A percentile compares a stretch with the other conserved stretches of the same genome.
phyloP scores from a whole-genome alignment of 1,139 yeast species.

The Magnusiomyces ingens region DNA sequence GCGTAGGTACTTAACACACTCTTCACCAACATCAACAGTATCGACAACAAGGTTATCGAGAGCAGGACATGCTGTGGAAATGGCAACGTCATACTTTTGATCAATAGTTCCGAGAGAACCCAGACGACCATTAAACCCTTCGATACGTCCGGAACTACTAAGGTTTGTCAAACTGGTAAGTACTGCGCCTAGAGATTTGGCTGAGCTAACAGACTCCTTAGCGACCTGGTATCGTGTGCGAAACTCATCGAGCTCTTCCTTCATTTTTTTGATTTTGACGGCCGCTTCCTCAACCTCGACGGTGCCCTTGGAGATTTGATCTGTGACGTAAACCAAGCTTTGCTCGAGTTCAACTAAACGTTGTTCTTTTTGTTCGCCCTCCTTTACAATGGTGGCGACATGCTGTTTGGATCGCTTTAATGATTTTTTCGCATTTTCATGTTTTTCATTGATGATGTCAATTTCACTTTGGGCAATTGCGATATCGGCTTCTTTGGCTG shows the following conservation, averaged over 20 bases:
- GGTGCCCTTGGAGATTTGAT: slow-evolving; percentile 54
- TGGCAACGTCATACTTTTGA: slow-evolving; percentile 81
- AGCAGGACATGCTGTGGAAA: slow-evolving; percentile 91
- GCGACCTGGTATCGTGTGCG: slow-evolving; percentile 67
- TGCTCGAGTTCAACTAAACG: slow-evolving; percentile 38
- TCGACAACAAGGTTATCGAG: slow-evolving; percentile 92
- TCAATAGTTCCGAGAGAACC: slow-evolving; percentile 91
- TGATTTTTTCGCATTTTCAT: slow-evolving; percentile 40
- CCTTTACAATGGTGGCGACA: slow-evolving; percentile 43
- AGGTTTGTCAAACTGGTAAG: slow-evolving; percentile 61
- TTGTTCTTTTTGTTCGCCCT: slow-evolving; percentile 48
- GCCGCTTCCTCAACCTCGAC: slow-evolving; percentile 49
- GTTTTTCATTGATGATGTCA: slow-evolving; percentile 50
- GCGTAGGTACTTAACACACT: slow-evolving; percentile 80
- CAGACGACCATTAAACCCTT: slow-evolving; percentile 81
- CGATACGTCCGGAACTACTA: slow-evolving; percentile 73
- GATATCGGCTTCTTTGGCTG: slow-evolving; percentile 58
- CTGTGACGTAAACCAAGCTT: slow-evolving; percentile 43
- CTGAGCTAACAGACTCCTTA: slow-evolving; percentile 46
- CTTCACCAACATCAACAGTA: slow-evolving; percentile 87
- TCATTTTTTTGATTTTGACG: slow-evolving; percentile 45
- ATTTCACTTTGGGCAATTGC: slow-evolving; percentile 61
- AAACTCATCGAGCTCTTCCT: slow-evolving; percentile 45
- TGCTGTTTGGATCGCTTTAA: slow-evolving; percentile 43
- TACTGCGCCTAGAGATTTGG: slow-evolving; percentile 68